Conservation (phyloP, 1,284 basidiomycete genomes). For the Cystobasidium sp. region DNA sequence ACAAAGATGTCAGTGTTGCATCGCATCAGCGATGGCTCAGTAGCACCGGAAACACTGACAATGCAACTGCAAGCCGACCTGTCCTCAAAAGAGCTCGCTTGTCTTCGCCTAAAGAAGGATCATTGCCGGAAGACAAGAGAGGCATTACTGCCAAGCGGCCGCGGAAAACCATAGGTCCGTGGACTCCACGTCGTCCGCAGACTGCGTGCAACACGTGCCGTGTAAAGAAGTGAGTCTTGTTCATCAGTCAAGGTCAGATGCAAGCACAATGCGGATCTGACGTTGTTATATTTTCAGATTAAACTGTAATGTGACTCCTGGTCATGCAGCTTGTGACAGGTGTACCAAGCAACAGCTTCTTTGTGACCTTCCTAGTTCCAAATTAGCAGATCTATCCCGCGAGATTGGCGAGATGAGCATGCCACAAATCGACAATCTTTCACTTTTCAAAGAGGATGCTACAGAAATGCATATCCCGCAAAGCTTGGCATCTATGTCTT, state of each 20-base stretch:
- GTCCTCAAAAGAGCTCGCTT: neutral
- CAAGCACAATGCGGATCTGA: neutral
- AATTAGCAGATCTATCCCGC: neutral
- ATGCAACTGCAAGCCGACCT: neutral
- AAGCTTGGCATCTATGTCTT: neutral
- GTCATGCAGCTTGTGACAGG: neutral
- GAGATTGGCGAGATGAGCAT: neutral
- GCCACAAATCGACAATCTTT: neutral
- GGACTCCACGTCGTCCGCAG: slow-evolving; percentile 11
- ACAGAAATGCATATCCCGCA: neutral
- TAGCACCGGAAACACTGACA: too few species aligned
- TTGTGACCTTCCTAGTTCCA: slow-evolving; percentile 2
- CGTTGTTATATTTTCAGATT: neutral
- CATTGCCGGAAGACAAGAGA: slow-evolving; percentile 1
- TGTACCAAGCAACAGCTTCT: neutral
- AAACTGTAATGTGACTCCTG: neutral
- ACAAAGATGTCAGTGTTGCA: too few species aligned
- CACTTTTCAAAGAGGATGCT: neutral
- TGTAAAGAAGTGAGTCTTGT: neutral
- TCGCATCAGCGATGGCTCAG: too few species aligned
- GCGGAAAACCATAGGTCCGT: neutral
- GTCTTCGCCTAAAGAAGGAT: neutral
- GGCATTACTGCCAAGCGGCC: neutral
- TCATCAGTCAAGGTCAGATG: neutral
- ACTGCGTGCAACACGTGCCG: slow-evolving; percentile 10